phyloP scores from a whole-genome alignment of 371 early-diverging fungal species.

The Mortierella sp. region DNA sequence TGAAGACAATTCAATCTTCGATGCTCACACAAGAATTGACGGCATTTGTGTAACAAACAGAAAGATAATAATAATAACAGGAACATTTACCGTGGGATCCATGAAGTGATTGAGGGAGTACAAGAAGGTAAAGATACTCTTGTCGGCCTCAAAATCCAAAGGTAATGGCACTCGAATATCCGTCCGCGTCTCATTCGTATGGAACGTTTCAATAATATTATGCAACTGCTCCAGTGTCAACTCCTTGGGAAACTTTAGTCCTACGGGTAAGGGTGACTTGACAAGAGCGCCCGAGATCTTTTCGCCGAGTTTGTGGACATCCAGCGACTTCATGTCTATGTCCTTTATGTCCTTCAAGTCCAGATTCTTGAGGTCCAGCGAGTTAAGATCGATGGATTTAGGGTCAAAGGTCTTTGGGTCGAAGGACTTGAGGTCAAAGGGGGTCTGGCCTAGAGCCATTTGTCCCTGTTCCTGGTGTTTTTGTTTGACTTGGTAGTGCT shows the following conservation, averaged over 20 bases:
- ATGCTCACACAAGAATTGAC: background rate
- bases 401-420: conserved; percentile 1
- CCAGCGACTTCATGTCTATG: conserved; percentile 9
- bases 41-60: background rate
- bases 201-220: conserved; percentile 31
- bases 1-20: background rate
- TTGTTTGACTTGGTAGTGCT: background rate
- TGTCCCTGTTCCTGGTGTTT: background rate
- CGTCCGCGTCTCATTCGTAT: conserved; percentile 43
- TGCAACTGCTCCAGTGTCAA: conserved; percentile 35
- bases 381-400: conserved; percentile 8
- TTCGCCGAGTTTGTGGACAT: conserved; percentile 7
- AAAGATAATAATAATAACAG: conserved; percentile 1
- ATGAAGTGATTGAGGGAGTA: conserved; percentile 35
- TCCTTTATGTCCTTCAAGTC: conserved; percentile 8
- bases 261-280: conserved; percentile 22
- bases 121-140: conserved; percentile 43
- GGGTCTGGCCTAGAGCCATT: conserved; percentile 14
- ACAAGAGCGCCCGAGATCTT: background rate
- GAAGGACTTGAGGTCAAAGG: conserved; percentile 15
- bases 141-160: conserved; percentile 36
- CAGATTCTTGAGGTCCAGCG: background rate
- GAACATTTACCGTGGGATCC: conserved; percentile 35
- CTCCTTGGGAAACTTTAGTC: conserved; percentile 36
- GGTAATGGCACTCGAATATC: conserved; percentile 36